phyloP scores from a whole-genome alignment of 495 filamentous ascomycete species.

The Haplographium delicatum region DNA sequence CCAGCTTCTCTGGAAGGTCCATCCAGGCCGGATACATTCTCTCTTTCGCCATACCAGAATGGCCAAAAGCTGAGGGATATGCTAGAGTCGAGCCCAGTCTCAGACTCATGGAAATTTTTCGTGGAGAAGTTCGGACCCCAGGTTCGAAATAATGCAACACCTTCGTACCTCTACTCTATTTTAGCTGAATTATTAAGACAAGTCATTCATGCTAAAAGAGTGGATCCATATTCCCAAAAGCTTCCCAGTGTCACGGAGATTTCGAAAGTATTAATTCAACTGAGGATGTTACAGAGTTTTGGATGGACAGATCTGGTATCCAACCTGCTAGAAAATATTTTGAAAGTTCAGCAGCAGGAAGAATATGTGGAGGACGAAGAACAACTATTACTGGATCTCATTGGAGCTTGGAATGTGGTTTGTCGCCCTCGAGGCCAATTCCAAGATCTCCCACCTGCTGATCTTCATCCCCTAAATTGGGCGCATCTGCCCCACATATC shows the following conservation, averaged over 20 bases:
- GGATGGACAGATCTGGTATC: slow-evolving; percentile 19
- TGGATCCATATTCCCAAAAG: slow-evolving; percentile 26
- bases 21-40: not conserved
- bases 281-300: slow-evolving; percentile 11
- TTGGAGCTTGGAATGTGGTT: slow-evolving; percentile 25
- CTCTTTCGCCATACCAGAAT: slow-evolving; percentile 24
- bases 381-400: slow-evolving; percentile 10
- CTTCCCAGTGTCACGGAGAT: slow-evolving; percentile 38
- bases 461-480: slow-evolving; percentile 16
- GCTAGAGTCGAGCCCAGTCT: slow-evolving; percentile 24
- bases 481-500: slow-evolving; percentile 14
- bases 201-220: slow-evolving; percentile 29
- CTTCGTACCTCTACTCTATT: slow-evolving; percentile 8
- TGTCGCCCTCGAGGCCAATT: slow-evolving; percentile 11
- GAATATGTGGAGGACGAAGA: not conserved
- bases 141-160: not conserved
- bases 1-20: not conserved
- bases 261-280: slow-evolving; percentile 31
- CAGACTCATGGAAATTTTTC: slow-evolving; percentile 36
- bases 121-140: slow-evolving; percentile 27
- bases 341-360: not conserved
- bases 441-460: not conserved
- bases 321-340: slow-evolving; percentile 11
- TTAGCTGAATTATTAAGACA: slow-evolving; percentile 24
- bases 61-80: slow-evolving; percentile 33